Evolutionary conservation across 495 filamentous ascomycete genomes (phyloP).

Genomic region (Eremomyces bilateralis): DNA sequence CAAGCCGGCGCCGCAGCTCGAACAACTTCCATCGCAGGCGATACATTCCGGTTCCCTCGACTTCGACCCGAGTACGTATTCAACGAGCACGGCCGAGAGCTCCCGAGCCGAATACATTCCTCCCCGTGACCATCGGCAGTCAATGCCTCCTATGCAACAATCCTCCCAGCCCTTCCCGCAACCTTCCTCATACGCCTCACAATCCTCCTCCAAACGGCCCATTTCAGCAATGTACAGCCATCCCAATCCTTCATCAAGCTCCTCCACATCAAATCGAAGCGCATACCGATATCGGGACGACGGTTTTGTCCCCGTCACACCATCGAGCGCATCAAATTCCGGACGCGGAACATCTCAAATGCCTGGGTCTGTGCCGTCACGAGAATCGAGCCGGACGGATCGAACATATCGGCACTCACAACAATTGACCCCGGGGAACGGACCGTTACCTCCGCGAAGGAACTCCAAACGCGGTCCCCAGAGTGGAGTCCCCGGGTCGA

Average conservation of each 20-base stretch:
- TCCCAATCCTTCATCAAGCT: constrained; percentile 18
- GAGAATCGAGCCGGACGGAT: constrained; percentile 51
- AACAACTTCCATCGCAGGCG: constrained; percentile 2
- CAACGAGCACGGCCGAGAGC: constrained; percentile 6
- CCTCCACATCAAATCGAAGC: constrained; percentile 10
- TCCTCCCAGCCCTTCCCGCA: constrained; percentile 14
- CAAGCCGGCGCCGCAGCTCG: constrained; percentile 5
- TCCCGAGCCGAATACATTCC: neutral
- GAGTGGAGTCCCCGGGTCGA: no score
- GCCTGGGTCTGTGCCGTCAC: constrained; percentile 33
- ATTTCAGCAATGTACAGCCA: constrained; percentile 20
- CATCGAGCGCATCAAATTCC: constrained; percentile 29
- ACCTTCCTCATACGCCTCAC: constrained; percentile 3
- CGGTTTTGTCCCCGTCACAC: neutral
- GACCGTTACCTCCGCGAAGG: constrained; percentile 34
- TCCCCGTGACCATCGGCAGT: no score
- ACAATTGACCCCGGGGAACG: constrained; percentile 27
- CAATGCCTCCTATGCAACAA: constrained; percentile 7
- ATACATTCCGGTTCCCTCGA: constrained; percentile 12
- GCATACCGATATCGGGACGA: constrained; percentile 21
- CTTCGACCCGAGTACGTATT: constrained; percentile 20
- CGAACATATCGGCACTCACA: constrained; percentile 40
- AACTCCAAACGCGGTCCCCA: constrained; percentile 41
- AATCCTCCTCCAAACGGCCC: constrained; percentile 5
- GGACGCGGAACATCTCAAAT: constrained; percentile 30